Evolutionary conservation across 1,284 basidiomycete genomes (phyloP).

Genomic region (Ganoderma sinense): DNA sequence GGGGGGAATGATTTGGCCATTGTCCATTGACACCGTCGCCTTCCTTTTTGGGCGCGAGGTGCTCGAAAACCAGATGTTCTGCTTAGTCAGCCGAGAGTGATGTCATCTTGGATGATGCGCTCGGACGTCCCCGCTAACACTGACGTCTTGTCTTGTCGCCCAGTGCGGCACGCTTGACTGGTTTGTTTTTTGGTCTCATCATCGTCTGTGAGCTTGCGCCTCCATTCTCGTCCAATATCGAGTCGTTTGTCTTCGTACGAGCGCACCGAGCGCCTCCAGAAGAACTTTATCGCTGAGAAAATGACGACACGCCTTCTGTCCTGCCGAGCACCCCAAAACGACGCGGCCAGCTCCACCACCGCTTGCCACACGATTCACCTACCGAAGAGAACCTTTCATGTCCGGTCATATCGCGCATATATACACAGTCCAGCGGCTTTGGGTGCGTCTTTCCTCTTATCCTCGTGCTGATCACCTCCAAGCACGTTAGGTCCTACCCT

Average conservation of each 20-base stretch:
- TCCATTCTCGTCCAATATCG: background rate
- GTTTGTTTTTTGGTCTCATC: background rate
- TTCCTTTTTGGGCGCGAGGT: slow-evolving; percentile 22
- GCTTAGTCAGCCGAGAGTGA: slow-evolving; percentile 18
- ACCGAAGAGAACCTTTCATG: slow-evolving; percentile 12
- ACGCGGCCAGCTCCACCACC: slow-evolving; percentile 26
- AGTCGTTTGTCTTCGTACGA: background rate
- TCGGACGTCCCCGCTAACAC: background rate
- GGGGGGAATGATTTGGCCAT: slow-evolving; percentile 22
- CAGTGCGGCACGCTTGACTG: background rate
- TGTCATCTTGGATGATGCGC: slow-evolving; percentile 18
- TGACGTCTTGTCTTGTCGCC: slow-evolving; percentile 12
- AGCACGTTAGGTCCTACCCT: slow-evolving; percentile 11
- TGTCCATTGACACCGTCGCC: slow-evolving; percentile 16
- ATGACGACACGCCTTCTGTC: slow-evolving; percentile 26
- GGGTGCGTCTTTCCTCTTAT: slow-evolving; percentile 14
- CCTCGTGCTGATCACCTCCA: slow-evolving; percentile 16
- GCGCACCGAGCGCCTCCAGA: slow-evolving; percentile 12
- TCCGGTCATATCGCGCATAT: slow-evolving; percentile 6
- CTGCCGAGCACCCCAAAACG: slow-evolving; percentile 36
- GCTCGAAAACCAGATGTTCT: slow-evolving; percentile 13
- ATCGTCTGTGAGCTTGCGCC: background rate
- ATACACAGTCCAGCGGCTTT: slow-evolving; percentile 2
- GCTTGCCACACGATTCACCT: slow-evolving; percentile 16
- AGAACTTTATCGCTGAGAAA: slow-evolving; percentile 27